These are phyloP conservation scores for Xylaria sp. DNA, from an alignment of 2,329 filamentous ascomycete genomes.

Conservation along the genomic window DNA sequence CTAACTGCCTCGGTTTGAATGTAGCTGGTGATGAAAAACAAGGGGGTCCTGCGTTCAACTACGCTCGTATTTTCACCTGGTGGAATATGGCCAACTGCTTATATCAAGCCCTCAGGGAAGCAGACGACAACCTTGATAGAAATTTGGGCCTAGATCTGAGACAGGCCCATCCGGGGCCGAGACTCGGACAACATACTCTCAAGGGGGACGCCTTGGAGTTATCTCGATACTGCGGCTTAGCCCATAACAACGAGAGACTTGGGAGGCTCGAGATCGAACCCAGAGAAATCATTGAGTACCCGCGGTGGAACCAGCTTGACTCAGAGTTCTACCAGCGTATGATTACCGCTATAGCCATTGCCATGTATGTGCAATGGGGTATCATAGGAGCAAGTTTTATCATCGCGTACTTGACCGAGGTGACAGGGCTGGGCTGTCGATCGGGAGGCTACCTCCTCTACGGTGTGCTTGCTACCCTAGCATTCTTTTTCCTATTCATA, in stretches of 20 bases:
- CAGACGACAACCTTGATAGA: conserved; percentile 13
- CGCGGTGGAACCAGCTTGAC: conserved; percentile 32
- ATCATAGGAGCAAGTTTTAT: conserved; percentile 35
- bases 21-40: conserved; percentile 38
- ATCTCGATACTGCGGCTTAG: conserved; percentile 34
- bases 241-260: neutral
- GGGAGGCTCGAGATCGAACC: conserved; percentile 11
- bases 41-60: conserved; percentile 40
- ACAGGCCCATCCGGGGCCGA: conserved; percentile 16
- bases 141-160: conserved; percentile 20
- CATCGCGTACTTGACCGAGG: conserved; percentile 38
- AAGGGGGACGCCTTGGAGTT: conserved; percentile 27
- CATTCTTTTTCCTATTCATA: conserved; percentile 35
- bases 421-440: conserved; percentile 38
- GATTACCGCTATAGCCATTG: conserved; percentile 25
- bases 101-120: conserved; percentile 26
- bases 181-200: conserved; percentile 25
- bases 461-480: conserved; percentile 22
- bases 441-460: conserved; percentile 40
- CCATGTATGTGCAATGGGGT: conserved; percentile 38
- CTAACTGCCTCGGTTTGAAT: conserved; percentile 36
- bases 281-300: conserved; percentile 31
- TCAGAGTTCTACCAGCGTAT: conserved; percentile 37
- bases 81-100: conserved; percentile 37
- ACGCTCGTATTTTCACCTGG: conserved; percentile 39